These are phyloP conservation scores for Spathaspora sp. DNA, from an alignment of 805 yeast genomes.

Conservation along the genomic window DNA sequence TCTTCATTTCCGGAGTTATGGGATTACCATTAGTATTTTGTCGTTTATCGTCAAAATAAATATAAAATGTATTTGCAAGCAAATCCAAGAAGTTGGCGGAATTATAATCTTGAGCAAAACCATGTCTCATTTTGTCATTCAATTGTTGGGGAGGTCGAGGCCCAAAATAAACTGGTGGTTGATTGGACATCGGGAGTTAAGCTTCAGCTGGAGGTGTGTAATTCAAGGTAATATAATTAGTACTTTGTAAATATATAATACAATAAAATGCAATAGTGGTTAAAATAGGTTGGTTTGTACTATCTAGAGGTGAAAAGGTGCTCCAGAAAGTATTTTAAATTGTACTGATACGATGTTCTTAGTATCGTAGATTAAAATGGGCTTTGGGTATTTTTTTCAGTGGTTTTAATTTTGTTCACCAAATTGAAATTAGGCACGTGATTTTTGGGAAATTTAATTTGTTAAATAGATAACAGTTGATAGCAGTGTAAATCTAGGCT, in stretches of 20 bases:
- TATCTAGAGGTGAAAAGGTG: too few relatives aligned
- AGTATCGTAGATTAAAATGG: too few relatives aligned
- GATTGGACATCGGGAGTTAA: neutral
- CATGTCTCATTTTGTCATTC: slow-evolving; percentile 59
- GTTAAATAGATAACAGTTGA: too few relatives aligned
- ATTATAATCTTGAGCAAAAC: slow-evolving; percentile 60
- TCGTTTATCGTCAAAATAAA: slow-evolving; percentile 87
- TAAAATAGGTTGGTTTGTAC: too few relatives aligned
- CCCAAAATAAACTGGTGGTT: slow-evolving; percentile 13
- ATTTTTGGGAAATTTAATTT: too few relatives aligned
- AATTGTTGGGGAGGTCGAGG: slow-evolving; percentile 38
- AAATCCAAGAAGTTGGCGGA: slow-evolving; percentile 53
- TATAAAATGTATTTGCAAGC: slow-evolving; percentile 66
- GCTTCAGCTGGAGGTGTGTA: neutral
- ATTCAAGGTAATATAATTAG: neutral
- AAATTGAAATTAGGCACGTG: too few relatives aligned
- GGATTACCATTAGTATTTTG: slow-evolving; percentile 91
- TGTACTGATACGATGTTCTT: too few relatives aligned
- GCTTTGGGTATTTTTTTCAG: too few relatives aligned
- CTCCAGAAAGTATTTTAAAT: too few relatives aligned
- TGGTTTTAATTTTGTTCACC: too few relatives aligned
- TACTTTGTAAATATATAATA: neutral
- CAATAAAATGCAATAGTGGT: too few relatives aligned
- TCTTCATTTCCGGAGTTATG: slow-evolving; percentile 49
- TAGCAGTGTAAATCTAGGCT: too few relatives aligned